Conservation (phyloP, 306 rosid species). For the Vigna unguiculata region DNA sequence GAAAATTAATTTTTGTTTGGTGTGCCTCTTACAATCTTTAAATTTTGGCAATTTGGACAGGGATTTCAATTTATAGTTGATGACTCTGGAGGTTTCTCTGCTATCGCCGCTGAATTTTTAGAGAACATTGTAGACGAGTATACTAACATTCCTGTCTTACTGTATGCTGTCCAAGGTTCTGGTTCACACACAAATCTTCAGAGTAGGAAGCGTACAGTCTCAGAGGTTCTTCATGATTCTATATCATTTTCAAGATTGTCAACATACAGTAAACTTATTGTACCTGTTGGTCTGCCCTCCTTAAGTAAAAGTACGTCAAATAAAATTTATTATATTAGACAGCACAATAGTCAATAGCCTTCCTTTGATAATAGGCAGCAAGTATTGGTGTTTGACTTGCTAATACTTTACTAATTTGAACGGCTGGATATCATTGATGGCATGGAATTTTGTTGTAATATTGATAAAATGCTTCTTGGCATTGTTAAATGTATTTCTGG, state of each 20-base stretch:
- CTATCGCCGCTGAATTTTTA: constrained; percentile 75
- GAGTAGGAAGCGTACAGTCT: constrained; percentile 65
- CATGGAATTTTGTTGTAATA: constrained; percentile 14
- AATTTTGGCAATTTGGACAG: constrained; percentile 58
- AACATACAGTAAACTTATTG: constrained; percentile 73
- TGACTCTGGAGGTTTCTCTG: constrained; percentile 91
- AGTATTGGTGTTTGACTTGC: constrained; percentile 29
- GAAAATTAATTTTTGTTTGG: constrained; percentile 37
- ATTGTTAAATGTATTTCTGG: constrained; percentile 9
- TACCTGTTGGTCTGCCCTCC: constrained; percentile 83
- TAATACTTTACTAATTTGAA: constrained; percentile 24
- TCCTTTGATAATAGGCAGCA: constrained; percentile 28
- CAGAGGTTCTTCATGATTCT: constrained; percentile 80
- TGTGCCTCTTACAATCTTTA: constrained; percentile 27
- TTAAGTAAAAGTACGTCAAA: constrained; percentile 62
- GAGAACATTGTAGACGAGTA: constrained; percentile 89
- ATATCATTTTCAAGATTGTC: constrained; percentile 85
- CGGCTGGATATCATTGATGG: constrained; percentile 12
- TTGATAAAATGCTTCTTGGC: background rate
- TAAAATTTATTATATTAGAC: constrained; percentile 24
- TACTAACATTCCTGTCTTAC: constrained; percentile 68
- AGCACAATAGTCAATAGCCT: constrained; percentile 31
- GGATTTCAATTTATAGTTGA: constrained; percentile 90
- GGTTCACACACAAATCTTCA: constrained; percentile 49
- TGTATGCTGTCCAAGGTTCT: constrained; percentile 72